Evolutionary conservation across 2,329 filamentous ascomycete species (phyloP).

Genomic region (Acarospora socialis): DNA sequence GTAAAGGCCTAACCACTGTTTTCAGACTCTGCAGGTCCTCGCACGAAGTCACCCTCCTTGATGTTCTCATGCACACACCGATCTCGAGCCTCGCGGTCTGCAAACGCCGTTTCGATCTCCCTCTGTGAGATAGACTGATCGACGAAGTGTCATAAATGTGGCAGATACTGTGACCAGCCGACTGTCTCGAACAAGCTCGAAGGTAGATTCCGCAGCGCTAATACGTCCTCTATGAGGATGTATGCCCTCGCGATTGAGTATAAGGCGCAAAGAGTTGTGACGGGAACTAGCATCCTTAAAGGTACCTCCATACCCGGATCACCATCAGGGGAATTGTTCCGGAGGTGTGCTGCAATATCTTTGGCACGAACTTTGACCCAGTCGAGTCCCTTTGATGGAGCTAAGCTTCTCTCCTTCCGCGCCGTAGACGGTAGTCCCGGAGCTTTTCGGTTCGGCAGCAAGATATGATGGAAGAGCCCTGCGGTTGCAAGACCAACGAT

Average conservation of each 20-base stretch:
- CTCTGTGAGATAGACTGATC: too few relatives aligned
- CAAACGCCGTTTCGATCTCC: too few relatives aligned
- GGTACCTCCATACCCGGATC: constrained; percentile 6
- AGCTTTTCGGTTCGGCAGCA: neutral
- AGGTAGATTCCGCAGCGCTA: constrained; percentile 8
- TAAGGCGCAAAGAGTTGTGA: constrained; percentile 1
- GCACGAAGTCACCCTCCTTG: too few relatives aligned
- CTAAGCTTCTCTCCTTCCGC: too few relatives aligned
- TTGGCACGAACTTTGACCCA: too few relatives aligned
- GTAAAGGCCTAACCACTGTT: too few relatives aligned
- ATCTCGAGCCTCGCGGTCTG: too few relatives aligned
- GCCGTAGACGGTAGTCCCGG: neutral
- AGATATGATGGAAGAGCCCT: neutral
- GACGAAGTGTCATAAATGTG: constrained; percentile 5
- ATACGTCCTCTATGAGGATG: constrained; percentile 9
- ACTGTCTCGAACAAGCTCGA: constrained; percentile 9
- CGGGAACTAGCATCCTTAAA: constrained; percentile 6
- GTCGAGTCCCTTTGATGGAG: too few relatives aligned
- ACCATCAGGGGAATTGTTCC: constrained; percentile 4
- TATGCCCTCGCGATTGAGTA: constrained; percentile 7
- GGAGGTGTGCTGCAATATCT: too few relatives aligned
- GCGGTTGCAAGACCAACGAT: neutral
- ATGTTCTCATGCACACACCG: too few relatives aligned
- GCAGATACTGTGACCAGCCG: constrained; percentile 8
- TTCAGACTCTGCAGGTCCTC: too few relatives aligned